These are phyloP conservation scores for Phanerochaete carnosa DNA, from an alignment of 768 basidiomycete genomes.

Conservation along the genomic window DNA sequence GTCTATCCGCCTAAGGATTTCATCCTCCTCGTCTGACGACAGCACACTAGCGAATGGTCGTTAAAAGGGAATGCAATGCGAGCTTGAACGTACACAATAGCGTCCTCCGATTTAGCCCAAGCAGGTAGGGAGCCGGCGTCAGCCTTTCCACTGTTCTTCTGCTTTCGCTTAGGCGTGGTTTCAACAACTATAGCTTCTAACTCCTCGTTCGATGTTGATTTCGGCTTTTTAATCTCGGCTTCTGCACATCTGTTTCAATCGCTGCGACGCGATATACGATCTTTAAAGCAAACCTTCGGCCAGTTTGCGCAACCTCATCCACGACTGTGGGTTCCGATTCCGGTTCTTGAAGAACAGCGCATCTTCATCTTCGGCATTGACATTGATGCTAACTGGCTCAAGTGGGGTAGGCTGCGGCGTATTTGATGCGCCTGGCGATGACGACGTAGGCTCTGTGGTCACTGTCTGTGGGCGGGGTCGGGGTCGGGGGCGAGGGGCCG, in stretches of 20 bases:
- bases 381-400: conserved; percentile 9
- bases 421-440: conserved; percentile 14
- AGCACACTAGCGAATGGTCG: conserved; percentile 12
- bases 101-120: conserved; percentile 12
- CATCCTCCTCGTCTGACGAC: conserved; percentile 43
- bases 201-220: not conserved
- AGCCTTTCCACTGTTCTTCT: not conserved
- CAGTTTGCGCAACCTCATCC: conserved; percentile 57
- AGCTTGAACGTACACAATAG: conserved; percentile 8
- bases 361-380: conserved; percentile 46
- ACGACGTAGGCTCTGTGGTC: conserved; percentile 11
- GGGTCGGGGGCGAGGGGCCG: conserved; percentile 24
- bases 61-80: not conserved
- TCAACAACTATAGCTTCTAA: not conserved
- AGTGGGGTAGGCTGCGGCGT: conserved; percentile 3
- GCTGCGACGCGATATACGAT: not conserved
- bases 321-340: conserved; percentile 49
- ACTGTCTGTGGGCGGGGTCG: conserved; percentile 38
- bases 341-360: conserved; percentile 68
- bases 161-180: conserved; percentile 5
- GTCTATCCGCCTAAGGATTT: conserved; percentile 33
- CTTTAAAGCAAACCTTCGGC: conserved; percentile 46
- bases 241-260: not conserved
- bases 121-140: conserved; percentile 2
- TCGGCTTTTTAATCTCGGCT: not conserved